phyloP scores from a whole-genome alignment of 306 rosid genomes.

The Lithocarpus polystachyus region DNA sequence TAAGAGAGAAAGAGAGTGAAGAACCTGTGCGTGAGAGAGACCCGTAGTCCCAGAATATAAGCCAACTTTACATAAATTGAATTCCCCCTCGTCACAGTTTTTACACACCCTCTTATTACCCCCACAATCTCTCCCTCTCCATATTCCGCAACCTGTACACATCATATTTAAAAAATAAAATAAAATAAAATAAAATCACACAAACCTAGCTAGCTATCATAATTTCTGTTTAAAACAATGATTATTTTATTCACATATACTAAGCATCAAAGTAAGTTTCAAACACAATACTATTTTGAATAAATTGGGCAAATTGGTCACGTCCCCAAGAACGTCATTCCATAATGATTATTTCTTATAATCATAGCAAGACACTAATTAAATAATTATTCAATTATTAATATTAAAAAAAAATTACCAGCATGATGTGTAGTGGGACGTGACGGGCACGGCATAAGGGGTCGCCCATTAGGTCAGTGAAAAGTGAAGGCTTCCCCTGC shows the following conservation, averaged over 20 bases:
- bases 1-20: constrained; percentile 7
- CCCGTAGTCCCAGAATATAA: constrained; percentile 87
- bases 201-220: not conserved
- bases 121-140: constrained; percentile 77
- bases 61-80: constrained; percentile 59
- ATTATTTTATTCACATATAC: too few relatives aligned
- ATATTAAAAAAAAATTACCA: constrained; percentile 42
- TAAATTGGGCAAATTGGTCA: too few relatives aligned
- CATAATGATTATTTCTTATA: too few relatives aligned
- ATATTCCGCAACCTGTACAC: constrained; percentile 75
- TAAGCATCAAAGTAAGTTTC: too few relatives aligned
- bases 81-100: constrained; percentile 63
- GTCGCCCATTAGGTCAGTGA: constrained; percentile 86
- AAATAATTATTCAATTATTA: too few relatives aligned
- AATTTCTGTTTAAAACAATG: too few relatives aligned
- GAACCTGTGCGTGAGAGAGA: constrained; percentile 79
- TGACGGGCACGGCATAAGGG: constrained; percentile 81
- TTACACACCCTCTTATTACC: constrained; percentile 83
- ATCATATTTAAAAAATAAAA: not conserved
- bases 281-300: too few relatives aligned
- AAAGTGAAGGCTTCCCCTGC: constrained; percentile 66
- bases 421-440: constrained; percentile 74
- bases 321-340: too few relatives aligned
- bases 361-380: too few relatives aligned
- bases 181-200: not conserved